phyloP scores from a whole-genome alignment of 164 flowering plant genomes.

The Chloranthus sessilifolius region DNA sequence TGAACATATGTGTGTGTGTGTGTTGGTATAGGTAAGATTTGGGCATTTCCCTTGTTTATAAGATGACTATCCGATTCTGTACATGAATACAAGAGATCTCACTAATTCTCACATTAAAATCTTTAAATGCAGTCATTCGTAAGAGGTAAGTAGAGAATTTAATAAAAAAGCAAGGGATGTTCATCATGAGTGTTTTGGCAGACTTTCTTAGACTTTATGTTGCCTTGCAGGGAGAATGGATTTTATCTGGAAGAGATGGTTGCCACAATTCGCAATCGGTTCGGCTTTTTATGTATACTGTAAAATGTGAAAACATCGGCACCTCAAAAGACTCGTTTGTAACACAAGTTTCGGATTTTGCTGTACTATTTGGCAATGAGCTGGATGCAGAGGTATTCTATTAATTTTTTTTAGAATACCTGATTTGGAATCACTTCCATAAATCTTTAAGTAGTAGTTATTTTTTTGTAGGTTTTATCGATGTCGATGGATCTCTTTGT shows the following conservation, averaged over 20 bases:
- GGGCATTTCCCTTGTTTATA: no score
- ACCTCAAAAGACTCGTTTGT: conserved; percentile 67
- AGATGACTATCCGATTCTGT: no score
- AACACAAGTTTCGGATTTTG: conserved; percentile 88
- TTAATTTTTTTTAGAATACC: not conserved
- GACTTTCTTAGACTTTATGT: no score
- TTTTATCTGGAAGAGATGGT: conserved; percentile 60
- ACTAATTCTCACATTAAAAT: no score
- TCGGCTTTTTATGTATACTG: conserved; percentile 69
- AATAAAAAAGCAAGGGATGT: no score
- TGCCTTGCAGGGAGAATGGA: conserved; percentile 91
- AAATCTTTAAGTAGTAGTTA: not conserved
- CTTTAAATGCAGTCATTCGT: no score
- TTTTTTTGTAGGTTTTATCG: conserved; percentile 74
- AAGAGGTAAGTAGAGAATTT: no score
- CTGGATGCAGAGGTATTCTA: conserved; percentile 95
- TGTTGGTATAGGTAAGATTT: no score
- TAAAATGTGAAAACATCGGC: conserved; percentile 66
- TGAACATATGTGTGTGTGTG: no score
- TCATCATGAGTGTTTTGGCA: no score
- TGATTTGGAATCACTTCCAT: not conserved
- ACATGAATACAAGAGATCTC: no score
- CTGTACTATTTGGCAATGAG: conserved; percentile 85
- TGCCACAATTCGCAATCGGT: conserved; percentile 36
- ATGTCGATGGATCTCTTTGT: conserved; percentile 98